Evolutionary conservation across 306 rosid genomes (phyloP), one percentile per base, ranked within the genome.

Genomic region (Hylodesmum podocarpum): DNA sequence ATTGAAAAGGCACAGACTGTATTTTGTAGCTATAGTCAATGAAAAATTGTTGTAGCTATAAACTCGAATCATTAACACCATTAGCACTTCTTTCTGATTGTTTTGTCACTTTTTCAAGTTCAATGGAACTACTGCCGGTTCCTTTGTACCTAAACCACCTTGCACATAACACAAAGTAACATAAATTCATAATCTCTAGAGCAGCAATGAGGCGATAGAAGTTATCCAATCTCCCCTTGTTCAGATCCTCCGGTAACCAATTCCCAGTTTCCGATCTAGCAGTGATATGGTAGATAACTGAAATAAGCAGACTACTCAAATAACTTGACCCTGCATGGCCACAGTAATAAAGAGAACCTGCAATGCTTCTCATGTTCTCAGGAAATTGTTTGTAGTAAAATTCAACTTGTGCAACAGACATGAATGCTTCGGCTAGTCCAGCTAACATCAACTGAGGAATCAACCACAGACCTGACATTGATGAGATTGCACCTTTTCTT

Each of bases 311-410:
- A 59, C 88, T 78, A 47, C 90, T 85, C 75, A 90, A 86, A 70
- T 92, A 92, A 73, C 88, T 92, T 12, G 91, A 80, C 50, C 82
- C 88, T 7, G 96, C 97, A 46, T 74, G 41, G 58, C 78, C 88
- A 51, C 92, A 90, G 14, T 44, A 90, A 82, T 19, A 88, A 15
- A 92, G 75, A 64, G 96, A 83, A 50, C 96, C 96, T 31, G 83
- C 97, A 50, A 92, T 83, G 86, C 96, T 92, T 83, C 96, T 88
- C 97, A 92, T 92, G 72, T 92, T 90, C 85, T 92, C 92, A n/a
- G 97, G 97, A 73, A 92, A 87, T 10, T 94, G 98, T 85, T 91
- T 94, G 93, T 91, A 90, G 86, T 90, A 91, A 75, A 94, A 87
- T 34, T 94, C 98, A 21, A 87, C 72, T 73, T 88, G 93, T 36